phyloP scores from a whole-genome alignment of 2,329 filamentous ascomycete genomes.

The Colletotrichum kahawae region DNA sequence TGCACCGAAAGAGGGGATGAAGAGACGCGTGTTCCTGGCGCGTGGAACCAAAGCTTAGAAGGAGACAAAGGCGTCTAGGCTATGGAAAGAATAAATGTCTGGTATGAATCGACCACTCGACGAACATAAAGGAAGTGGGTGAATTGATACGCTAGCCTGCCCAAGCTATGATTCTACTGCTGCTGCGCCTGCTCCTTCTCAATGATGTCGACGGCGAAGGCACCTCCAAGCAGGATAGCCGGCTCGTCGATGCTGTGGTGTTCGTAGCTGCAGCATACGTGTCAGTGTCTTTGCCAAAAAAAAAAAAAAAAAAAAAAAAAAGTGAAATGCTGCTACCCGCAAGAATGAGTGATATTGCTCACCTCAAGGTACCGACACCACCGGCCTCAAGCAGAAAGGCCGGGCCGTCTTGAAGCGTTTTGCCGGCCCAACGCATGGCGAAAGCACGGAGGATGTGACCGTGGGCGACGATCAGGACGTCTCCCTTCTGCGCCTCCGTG shows the following conservation, averaged over 20 bases:
- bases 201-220: slow-evolving; percentile 60
- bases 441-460: slow-evolving; percentile 89
- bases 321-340: neutral
- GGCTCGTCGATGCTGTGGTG: slow-evolving; percentile 80
- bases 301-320: neutral
- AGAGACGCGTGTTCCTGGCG: slow-evolving; percentile 43
- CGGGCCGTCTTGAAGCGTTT: slow-evolving; percentile 75
- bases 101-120: neutral
- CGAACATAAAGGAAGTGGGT: neutral
- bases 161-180: neutral
- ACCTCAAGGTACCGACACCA: slow-evolving; percentile 83
- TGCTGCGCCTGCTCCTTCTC: slow-evolving; percentile 25
- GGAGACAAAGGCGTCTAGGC: neutral
- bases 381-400: slow-evolving; percentile 86
- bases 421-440: slow-evolving; percentile 83
- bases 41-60: slow-evolving; percentile 23
- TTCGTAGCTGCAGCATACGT: slow-evolving; percentile 65
- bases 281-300: neutral
- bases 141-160: neutral
- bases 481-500: slow-evolving; percentile 37
- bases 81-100: neutral
- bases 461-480: slow-evolving; percentile 76
- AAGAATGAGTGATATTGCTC: slow-evolving; percentile 23
- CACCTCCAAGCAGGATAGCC: slow-evolving; percentile 78
- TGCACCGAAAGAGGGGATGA: slow-evolving; percentile 40